These are phyloP conservation scores for Pestalotiopsis sp. DNA, from an alignment of 2,329 filamentous ascomycete genomes.

Conservation along the genomic window DNA sequence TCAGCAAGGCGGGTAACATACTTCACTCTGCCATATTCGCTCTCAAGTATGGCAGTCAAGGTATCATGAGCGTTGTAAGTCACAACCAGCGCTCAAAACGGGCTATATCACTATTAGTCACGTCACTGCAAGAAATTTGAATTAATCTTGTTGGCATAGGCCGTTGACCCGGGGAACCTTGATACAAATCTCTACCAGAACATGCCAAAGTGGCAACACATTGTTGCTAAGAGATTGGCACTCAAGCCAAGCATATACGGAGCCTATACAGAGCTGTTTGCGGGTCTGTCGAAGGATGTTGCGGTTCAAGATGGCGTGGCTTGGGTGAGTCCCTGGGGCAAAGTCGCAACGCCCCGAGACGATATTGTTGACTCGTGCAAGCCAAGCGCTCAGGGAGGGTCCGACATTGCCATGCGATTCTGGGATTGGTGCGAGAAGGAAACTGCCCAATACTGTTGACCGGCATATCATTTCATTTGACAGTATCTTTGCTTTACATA, in stretches of 20 bases:
- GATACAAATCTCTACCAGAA: not conserved
- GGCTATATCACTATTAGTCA: not conserved
- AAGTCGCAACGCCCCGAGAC: too few species aligned
- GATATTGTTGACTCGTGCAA: too few species aligned
- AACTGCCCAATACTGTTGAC: too few species aligned
- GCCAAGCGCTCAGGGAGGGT: too few species aligned
- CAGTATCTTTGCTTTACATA: not conserved
- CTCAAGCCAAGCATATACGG: not conserved
- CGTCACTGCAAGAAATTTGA: too few species aligned
- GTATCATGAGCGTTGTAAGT: not conserved
- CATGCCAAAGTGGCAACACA: not conserved
- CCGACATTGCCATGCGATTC: too few species aligned
- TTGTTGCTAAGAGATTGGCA: too few species aligned
- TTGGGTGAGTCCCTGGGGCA: too few species aligned
- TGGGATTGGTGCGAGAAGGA: too few species aligned
- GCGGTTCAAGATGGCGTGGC: too few species aligned
- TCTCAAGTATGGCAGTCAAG: not conserved
- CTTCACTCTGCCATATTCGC: not conserved
- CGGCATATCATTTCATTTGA: too few species aligned
- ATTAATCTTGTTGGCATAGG: not conserved
- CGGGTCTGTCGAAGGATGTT: not conserved
- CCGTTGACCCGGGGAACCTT: not conserved
- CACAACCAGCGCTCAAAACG: not conserved
- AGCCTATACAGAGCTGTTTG: slow-evolving; percentile 1
- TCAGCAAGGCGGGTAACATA: not conserved